phyloP scores from a whole-genome alignment of 139 green algal genomes.

The Chlamydomonas asymmetrica region DNA sequence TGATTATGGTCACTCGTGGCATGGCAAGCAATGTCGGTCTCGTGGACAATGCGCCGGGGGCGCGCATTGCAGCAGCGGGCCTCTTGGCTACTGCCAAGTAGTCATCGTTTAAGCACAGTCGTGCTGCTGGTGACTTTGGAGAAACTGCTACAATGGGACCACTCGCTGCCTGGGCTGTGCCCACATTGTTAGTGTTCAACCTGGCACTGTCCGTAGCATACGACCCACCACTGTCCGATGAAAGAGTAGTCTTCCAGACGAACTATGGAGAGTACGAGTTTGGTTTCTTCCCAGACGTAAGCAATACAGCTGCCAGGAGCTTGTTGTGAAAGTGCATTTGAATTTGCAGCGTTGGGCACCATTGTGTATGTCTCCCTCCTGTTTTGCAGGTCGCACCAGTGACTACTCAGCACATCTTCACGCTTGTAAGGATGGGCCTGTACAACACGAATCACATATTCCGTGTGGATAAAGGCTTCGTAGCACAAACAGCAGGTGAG shows the following conservation, averaged over 20 bases:
- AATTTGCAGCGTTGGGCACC: neutral
- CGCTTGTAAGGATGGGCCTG: conserved; percentile 6
- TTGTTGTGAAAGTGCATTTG: too few species aligned
- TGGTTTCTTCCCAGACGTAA: conserved; percentile 49
- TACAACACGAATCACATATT: conserved; percentile 33
- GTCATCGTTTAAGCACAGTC: too few species aligned
- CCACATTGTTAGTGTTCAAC: too few species aligned
- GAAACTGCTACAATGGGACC: too few species aligned
- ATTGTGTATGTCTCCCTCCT: neutral
- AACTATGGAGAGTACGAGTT: conserved; percentile 68
- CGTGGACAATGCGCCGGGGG: too few species aligned
- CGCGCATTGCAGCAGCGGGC: too few species aligned
- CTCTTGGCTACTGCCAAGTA: too few species aligned
- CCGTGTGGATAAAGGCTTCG: conserved; percentile 86
- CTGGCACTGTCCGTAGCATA: conserved; percentile 11
- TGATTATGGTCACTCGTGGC: too few species aligned
- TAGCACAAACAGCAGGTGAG: conserved; percentile 75
- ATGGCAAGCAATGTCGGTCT: too few species aligned
- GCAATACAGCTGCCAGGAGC: too few species aligned
- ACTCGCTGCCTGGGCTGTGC: too few species aligned
- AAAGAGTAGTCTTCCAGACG: conserved; percentile 63
- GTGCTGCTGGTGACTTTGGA: too few species aligned
- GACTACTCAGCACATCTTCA: conserved; percentile 16
- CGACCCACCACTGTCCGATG: conserved; percentile 9
- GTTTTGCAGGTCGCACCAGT: conserved; percentile 21